These are phyloP conservation scores for Neopestalotiopsis sp. DNA, from an alignment of 2,329 filamentous ascomycete species.

Conservation along the genomic window DNA sequence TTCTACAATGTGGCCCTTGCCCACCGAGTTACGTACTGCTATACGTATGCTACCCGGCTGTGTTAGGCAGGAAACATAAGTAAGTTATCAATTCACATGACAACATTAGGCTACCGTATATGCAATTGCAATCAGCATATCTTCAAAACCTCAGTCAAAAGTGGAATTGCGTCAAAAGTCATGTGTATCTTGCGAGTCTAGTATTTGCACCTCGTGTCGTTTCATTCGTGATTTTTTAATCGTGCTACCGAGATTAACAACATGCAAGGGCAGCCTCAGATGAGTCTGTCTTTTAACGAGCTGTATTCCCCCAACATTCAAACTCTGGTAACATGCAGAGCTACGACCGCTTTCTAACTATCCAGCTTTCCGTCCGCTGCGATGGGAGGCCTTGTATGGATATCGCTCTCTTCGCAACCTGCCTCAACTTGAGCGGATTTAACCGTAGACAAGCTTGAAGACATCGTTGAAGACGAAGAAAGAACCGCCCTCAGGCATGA, in stretches of 20 bases:
- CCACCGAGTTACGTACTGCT: conserved; percentile 8
- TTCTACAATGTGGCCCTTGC: background rate
- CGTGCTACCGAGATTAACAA: conserved; percentile 6
- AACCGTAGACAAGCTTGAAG: conserved; percentile 85
- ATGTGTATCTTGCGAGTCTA: background rate
- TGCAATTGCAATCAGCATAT: background rate
- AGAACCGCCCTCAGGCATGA: conserved; percentile 71
- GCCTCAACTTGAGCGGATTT: conserved; percentile 26
- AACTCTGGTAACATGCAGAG: background rate
- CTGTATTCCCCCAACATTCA: background rate
- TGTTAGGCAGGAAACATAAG: conserved; percentile 10
- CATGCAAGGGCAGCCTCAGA: background rate
- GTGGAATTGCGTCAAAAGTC: background rate
- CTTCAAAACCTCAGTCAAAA: background rate
- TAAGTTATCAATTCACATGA: background rate
- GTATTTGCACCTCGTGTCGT: background rate
- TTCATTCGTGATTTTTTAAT: conserved; percentile 5
- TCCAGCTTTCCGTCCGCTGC: background rate
- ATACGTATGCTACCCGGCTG: conserved; percentile 17
- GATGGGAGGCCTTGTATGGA: conserved; percentile 7
- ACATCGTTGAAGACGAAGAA: conserved; percentile 95
- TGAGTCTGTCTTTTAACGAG: background rate
- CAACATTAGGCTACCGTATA: background rate
- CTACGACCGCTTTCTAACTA: background rate
- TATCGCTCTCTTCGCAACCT: background rate